phyloP scores from a whole-genome alignment of 345 rosid genomes.

The Mangifera indica region DNA sequence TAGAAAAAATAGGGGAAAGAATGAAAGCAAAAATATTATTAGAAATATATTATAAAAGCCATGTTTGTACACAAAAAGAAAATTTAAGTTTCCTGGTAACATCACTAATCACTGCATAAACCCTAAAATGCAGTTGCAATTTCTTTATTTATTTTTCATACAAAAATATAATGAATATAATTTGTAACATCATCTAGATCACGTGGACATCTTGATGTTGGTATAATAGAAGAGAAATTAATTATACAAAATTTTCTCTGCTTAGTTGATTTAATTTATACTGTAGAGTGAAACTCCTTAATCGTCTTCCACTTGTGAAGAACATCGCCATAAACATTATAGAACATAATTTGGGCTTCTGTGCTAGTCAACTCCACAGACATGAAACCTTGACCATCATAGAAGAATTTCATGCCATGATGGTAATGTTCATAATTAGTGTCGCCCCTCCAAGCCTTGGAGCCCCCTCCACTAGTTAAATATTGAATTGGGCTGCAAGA shows the following conservation, averaged over 20 bases:
- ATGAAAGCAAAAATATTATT: too few relatives aligned
- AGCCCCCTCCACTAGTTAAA: constrained; percentile 82
- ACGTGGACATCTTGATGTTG: not conserved
- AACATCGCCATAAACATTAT: constrained; percentile 48
- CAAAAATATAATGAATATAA: too few relatives aligned
- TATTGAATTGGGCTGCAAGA: constrained; percentile 49
- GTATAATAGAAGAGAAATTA: not conserved
- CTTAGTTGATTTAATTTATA: constrained; percentile 1
- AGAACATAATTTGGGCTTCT: constrained; percentile 36
- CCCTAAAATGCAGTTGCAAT: not conserved
- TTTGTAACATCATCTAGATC: not conserved
- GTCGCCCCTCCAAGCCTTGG: constrained; percentile 84
- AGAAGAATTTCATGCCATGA: constrained; percentile 49
- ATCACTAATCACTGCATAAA: too few relatives aligned
- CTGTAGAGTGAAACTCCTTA: constrained; percentile 26
- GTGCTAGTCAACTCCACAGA: constrained; percentile 40
- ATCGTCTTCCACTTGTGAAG: constrained; percentile 49
- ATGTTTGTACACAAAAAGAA: too few relatives aligned
- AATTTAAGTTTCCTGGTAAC: too few relatives aligned
- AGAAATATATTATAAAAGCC: too few relatives aligned
- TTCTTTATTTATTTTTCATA: not conserved
- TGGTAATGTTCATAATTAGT: constrained; percentile 20
- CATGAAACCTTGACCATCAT: constrained; percentile 87
- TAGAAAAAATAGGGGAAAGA: too few relatives aligned
- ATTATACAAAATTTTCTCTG: not conserved